Percentiles rank a stretch among this genome's conserved stretches.
Evolutionary conservation across 2,329 filamentous ascomycete genomes (phyloP).

Genomic region (Alternaria alternata): DNA sequence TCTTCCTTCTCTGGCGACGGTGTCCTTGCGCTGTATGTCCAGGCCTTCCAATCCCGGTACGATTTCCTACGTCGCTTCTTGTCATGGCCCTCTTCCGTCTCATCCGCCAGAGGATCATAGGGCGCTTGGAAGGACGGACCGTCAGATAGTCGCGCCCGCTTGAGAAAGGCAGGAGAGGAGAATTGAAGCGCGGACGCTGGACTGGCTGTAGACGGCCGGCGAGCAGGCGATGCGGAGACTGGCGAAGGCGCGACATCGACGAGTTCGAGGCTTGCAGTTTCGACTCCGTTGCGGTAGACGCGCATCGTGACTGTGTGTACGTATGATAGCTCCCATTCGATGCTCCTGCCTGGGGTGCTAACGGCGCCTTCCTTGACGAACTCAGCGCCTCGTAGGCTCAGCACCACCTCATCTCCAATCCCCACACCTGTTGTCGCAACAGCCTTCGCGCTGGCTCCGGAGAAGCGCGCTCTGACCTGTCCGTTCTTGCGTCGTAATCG

Average conservation of each 20-base stretch:
- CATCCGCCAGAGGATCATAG: slow-evolving; percentile 72
- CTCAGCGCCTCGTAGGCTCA: slow-evolving; percentile 73
- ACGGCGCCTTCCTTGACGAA: slow-evolving; percentile 67
- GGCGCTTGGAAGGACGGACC: slow-evolving; percentile 69
- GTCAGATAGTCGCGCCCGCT: slow-evolving; percentile 73
- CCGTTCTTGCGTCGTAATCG: slow-evolving; percentile 78
- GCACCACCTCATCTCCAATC: slow-evolving; percentile 77
- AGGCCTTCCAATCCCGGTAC: slow-evolving; percentile 71
- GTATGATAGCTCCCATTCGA: slow-evolving; percentile 66
- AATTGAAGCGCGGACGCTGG: slow-evolving; percentile 57
- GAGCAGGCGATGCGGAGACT: slow-evolving; percentile 34
- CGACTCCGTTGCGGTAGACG: slow-evolving; percentile 57
- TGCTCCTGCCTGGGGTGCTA: slow-evolving; percentile 64
- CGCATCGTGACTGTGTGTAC: slow-evolving; percentile 46
- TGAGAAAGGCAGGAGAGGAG: slow-evolving; percentile 79
- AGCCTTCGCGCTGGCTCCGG: slow-evolving; percentile 72
- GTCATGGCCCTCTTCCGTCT: slow-evolving; percentile 64
- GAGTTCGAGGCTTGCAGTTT: slow-evolving; percentile 63
- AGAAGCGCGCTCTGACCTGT: slow-evolving; percentile 81
- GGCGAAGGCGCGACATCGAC: slow-evolving; percentile 51
- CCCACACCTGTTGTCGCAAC: slow-evolving; percentile 73
- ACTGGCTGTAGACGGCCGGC: slow-evolving; percentile 12
- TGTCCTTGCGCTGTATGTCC: slow-evolving; percentile 77
- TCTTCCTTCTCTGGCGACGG: slow-evolving; percentile 70
- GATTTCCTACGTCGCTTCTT: slow-evolving; percentile 77